These are phyloP conservation scores for Venustampulla echinocandica DNA, from an alignment of 495 filamentous ascomycete species.

Conservation along the genomic window DNA sequence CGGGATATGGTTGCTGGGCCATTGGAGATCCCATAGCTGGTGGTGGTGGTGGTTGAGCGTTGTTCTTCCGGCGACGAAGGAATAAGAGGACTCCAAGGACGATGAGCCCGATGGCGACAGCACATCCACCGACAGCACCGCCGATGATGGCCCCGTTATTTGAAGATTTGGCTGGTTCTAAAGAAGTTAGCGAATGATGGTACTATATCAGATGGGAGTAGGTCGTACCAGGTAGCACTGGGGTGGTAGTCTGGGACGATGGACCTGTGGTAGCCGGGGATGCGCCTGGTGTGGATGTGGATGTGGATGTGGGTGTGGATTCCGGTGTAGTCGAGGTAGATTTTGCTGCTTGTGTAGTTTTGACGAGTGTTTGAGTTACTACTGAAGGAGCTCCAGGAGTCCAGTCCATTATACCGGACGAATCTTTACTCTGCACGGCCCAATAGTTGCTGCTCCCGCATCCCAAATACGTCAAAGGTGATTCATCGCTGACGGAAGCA, in stretches of 20 bases:
- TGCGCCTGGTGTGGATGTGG: neutral
- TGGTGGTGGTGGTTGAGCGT: neutral
- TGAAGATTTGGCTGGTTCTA: neutral
- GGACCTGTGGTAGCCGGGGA: neutral
- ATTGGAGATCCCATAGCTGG: neutral
- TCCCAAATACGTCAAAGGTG: neutral
- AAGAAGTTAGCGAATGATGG: no score
- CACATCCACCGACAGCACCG: neutral
- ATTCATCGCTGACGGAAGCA: neutral
- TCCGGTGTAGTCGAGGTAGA: neutral
- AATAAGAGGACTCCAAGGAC: neutral
- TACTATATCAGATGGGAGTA: no score
- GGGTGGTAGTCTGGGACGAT: neutral
- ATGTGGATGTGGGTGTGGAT: neutral
- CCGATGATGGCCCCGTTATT: neutral
- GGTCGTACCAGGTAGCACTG: neutral
- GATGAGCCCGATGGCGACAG: neutral
- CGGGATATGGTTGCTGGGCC: neutral
- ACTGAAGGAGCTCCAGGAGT: neutral
- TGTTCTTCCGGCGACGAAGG: neutral
- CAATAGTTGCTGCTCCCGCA: neutral
- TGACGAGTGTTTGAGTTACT: neutral
- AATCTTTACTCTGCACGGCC: neutral
- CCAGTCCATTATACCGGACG: neutral
- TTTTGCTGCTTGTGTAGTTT: neutral